phyloP scores from a whole-genome alignment of 2,329 filamentous ascomycete species.

The Decorospora gaudefroyi region DNA sequence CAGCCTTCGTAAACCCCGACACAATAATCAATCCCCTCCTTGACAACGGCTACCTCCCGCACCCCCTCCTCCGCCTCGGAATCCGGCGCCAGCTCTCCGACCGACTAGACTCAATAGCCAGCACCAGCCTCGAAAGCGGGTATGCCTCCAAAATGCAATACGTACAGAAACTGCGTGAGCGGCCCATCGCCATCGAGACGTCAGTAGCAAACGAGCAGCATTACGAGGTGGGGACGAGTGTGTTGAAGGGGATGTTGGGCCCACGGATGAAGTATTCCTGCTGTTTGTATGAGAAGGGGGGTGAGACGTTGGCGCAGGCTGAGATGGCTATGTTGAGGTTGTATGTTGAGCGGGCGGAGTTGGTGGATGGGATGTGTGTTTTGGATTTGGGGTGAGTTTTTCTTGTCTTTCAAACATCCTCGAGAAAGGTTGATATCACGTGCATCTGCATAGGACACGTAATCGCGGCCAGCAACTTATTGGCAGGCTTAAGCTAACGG shows the following conservation, averaged over 20 bases:
- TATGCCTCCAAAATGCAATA: slow-evolving; percentile 67
- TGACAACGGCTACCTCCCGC: slow-evolving; percentile 68
- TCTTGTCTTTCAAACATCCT: slow-evolving; percentile 5
- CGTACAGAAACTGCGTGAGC: slow-evolving; percentile 61
- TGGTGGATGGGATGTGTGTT: slow-evolving; percentile 64
- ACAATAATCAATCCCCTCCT: slow-evolving; percentile 53
- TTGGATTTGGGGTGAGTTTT: slow-evolving; percentile 62
- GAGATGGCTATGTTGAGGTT: slow-evolving; percentile 68
- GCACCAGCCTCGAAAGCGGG: slow-evolving; percentile 57
- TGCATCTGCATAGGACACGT: too few relatives aligned
- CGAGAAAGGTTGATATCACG: not conserved
- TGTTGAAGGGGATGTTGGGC: slow-evolving; percentile 65
- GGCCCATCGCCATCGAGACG: slow-evolving; percentile 71
- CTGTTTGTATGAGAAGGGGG: slow-evolving; percentile 65
- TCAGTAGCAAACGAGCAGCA: slow-evolving; percentile 69
- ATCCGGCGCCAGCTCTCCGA: slow-evolving; percentile 69
- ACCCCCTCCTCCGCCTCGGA: slow-evolving; percentile 64
- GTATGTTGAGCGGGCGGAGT: slow-evolving; percentile 64
- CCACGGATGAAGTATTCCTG: slow-evolving; percentile 74
- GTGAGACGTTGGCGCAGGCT: slow-evolving; percentile 63
- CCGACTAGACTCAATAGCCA: slow-evolving; percentile 61
- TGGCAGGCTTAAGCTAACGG: not conserved
- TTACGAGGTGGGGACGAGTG: slow-evolving; percentile 71
- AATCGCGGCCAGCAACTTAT: too few relatives aligned
- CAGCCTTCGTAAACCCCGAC: slow-evolving; percentile 36